These are phyloP conservation scores for Corynespora cassiicola DNA, from an alignment of 2,329 filamentous ascomycete genomes.

Conservation along the genomic window DNA sequence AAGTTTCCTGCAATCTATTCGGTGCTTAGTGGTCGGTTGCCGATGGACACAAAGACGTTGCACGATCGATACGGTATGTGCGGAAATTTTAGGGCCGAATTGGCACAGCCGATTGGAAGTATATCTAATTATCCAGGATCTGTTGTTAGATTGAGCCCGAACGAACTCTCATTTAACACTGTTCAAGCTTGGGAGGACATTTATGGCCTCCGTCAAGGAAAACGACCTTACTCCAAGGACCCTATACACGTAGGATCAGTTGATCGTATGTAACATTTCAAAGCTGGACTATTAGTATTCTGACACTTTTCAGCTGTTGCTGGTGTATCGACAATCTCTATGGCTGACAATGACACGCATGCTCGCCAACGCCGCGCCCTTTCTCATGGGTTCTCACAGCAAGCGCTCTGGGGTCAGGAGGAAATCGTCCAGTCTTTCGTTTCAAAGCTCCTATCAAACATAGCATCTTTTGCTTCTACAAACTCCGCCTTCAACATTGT, in stretches of 20 bases:
- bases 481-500: slow-evolving; percentile 27
- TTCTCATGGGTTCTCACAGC: slow-evolving; percentile 40
- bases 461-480: slow-evolving; percentile 31
- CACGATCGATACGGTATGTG: slow-evolving; percentile 26
- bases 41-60: slow-evolving; percentile 23
- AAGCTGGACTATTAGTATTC: background rate
- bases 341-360: slow-evolving; percentile 20
- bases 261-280: slow-evolving; percentile 12
- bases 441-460: slow-evolving; percentile 40
- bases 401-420: slow-evolving; percentile 40
- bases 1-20: slow-evolving; percentile 19
- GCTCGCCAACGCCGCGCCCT: slow-evolving; percentile 28
- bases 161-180: slow-evolving; percentile 55
- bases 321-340: slow-evolving; percentile 24
- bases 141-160: slow-evolving; percentile 55
- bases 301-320: slow-evolving; percentile 12
- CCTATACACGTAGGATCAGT: slow-evolving; percentile 22
- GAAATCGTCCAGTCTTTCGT: slow-evolving; percentile 42
- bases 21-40: slow-evolving; percentile 17
- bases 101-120: too few species aligned
- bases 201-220: slow-evolving; percentile 26
- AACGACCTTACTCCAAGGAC: slow-evolving; percentile 20
- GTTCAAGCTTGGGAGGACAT: slow-evolving; percentile 52
- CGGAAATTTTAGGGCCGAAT: background rate
- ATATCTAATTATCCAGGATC: slow-evolving; percentile 37